These are phyloP conservation scores for Paraconiothyrium brasiliense DNA, from an alignment of 2,329 filamentous ascomycete species.

Conservation along the genomic window DNA sequence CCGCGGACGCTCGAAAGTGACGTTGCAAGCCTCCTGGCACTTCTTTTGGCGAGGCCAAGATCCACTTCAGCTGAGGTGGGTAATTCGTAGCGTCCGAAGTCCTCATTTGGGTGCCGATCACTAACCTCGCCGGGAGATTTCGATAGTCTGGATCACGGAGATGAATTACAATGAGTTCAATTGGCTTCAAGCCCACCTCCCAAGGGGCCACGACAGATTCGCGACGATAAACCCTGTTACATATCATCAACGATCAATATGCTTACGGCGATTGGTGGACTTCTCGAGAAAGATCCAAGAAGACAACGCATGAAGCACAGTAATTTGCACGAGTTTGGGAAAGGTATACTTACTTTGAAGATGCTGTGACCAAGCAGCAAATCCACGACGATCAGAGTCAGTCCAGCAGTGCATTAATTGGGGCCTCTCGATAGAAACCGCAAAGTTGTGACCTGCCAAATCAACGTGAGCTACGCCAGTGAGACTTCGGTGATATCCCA, in stretches of 20 bases:
- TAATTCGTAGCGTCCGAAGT: neutral
- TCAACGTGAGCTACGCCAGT: too few relatives aligned
- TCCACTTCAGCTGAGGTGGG: neutral
- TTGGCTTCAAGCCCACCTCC: neutral
- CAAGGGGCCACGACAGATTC: neutral
- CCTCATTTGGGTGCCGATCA: neutral
- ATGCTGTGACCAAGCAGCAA: too few relatives aligned
- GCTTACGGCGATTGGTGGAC: neutral
- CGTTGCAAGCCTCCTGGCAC: neutral
- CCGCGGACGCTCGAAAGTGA: constrained; percentile 1
- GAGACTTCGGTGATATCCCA: too few relatives aligned
- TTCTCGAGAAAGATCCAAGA: neutral
- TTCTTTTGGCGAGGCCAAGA: neutral
- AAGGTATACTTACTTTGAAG: too few relatives aligned
- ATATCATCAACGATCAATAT: neutral
- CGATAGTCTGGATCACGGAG: neutral
- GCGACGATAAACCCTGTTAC: too few relatives aligned
- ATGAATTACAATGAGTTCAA: neutral
- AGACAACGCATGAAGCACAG: too few relatives aligned
- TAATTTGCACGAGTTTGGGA: too few relatives aligned
- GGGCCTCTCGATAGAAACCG: too few relatives aligned
- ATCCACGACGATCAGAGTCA: too few relatives aligned
- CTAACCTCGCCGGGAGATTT: neutral
- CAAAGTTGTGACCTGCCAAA: too few relatives aligned
- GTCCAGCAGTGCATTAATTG: too few relatives aligned